Percentiles rank a stretch among this genome's conserved stretches.
phyloP scores from a whole-genome alignment of 2,329 filamentous ascomycete genomes.

The Microascus cirrosus region DNA sequence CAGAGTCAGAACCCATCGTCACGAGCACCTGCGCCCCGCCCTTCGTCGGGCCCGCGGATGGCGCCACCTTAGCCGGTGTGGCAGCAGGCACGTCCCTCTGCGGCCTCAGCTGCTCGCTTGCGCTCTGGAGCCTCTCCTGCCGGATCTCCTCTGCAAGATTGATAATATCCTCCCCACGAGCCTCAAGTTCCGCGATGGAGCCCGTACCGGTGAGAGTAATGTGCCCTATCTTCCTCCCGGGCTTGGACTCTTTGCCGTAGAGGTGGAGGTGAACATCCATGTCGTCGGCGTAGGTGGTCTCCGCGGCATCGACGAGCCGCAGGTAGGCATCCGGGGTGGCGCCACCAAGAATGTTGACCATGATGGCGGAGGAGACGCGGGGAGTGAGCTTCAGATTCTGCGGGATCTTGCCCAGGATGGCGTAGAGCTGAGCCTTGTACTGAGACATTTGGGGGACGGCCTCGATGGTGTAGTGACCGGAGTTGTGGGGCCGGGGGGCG shows the following conservation, averaged over 20 bases:
- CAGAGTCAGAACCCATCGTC: slow-evolving; percentile 77
- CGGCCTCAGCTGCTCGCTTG: slow-evolving; percentile 12
- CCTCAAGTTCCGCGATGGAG: slow-evolving; percentile 51
- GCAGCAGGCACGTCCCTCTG: neutral
- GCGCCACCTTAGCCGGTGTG: slow-evolving; percentile 1
- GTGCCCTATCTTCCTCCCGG: slow-evolving; percentile 90
- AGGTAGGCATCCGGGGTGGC: slow-evolving; percentile 52
- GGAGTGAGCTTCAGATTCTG: slow-evolving; percentile 43
- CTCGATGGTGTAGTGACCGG: slow-evolving; percentile 92
- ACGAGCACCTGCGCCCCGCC: slow-evolving; percentile 46
- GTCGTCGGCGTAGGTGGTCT: slow-evolving; percentile 27
- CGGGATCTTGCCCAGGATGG: slow-evolving; percentile 61
- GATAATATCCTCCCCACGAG: slow-evolving; percentile 56
- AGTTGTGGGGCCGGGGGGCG: slow-evolving; percentile 75
- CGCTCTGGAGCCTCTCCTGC: slow-evolving; percentile 36
- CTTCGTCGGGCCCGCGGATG: neutral
- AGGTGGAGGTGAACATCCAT: slow-evolving; percentile 60
- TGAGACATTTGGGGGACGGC: slow-evolving; percentile 78
- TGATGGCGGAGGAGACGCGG: slow-evolving; percentile 53
- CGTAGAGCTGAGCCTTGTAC: slow-evolving; percentile 79
- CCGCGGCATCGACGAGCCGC: slow-evolving; percentile 32
- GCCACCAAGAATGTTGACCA: slow-evolving; percentile 73
- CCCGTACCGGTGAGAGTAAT: slow-evolving; percentile 67
- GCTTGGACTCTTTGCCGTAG: slow-evolving; percentile 83
- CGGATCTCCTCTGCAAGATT: slow-evolving; percentile 49